phyloP scores from a whole-genome alignment of 2,329 filamentous ascomycete genomes.

The Fusarium napiforme region DNA sequence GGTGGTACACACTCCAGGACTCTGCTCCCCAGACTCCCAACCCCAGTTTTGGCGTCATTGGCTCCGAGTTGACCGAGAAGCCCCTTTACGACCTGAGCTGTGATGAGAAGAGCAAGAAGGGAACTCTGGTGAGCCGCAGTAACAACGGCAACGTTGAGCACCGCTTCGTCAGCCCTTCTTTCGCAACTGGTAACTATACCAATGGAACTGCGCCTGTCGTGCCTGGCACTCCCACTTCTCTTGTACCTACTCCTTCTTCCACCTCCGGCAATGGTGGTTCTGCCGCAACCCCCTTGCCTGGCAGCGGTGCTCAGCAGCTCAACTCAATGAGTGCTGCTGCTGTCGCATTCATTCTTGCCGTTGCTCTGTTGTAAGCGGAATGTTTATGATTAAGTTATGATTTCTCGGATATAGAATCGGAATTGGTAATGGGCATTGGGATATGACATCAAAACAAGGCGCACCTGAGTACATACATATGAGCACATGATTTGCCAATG shows the following conservation, averaged over 20 bases:
- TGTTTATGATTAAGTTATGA: neutral
- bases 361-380: slow-evolving; percentile 44
- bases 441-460: neutral
- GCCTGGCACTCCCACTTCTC: slow-evolving; percentile 26
- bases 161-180: slow-evolving; percentile 20
- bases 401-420: slow-evolving; percentile 3
- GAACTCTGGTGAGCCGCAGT: slow-evolving; percentile 16
- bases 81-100: slow-evolving; percentile 73
- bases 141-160: slow-evolving; percentile 11
- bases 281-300: slow-evolving; percentile 20
- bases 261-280: slow-evolving; percentile 36
- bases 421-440: slow-evolving; percentile 1
- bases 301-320: slow-evolving; percentile 38
- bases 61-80: slow-evolving; percentile 61
- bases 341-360: slow-evolving; percentile 46
- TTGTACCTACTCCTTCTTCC: slow-evolving; percentile 31
- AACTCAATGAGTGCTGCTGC: slow-evolving; percentile 48
- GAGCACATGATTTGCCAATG: neutral
- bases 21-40: slow-evolving; percentile 66
- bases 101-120: slow-evolving; percentile 42
- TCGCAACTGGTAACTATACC: slow-evolving; percentile 26
- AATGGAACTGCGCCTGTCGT: slow-evolving; percentile 39
- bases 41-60: slow-evolving; percentile 78
- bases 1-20: slow-evolving; percentile 84
- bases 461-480: slow-evolving; percentile 4